Percentiles rank a stretch among this genome's conserved stretches.
Conservation (phyloP, 306 rosid species). For the Sechiopsis laciniata region DNA sequence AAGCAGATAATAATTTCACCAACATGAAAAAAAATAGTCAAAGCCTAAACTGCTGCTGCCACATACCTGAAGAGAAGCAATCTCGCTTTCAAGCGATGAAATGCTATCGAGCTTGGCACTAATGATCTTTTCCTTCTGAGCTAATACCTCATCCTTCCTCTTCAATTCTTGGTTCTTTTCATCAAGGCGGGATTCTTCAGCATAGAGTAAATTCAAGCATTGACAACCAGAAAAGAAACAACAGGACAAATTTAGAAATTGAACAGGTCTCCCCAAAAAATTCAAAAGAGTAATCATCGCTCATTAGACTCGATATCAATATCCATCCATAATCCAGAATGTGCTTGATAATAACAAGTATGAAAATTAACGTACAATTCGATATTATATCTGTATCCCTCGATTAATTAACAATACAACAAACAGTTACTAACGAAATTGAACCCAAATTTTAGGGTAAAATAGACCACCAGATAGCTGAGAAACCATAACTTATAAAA, state of each 20-base stretch:
- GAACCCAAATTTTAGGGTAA: neutral
- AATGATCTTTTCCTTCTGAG: conserved; percentile 51
- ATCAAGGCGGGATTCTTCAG: conserved; percentile 52
- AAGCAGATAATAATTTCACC: neutral
- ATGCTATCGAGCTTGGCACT: conserved; percentile 42
- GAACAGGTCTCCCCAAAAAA: neutral
- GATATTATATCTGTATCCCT: neutral
- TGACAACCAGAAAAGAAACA: conserved; percentile 16
- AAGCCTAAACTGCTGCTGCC: conserved; percentile 12
- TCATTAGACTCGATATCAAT: neutral
- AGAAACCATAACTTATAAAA: neutral
- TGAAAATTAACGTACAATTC: neutral
- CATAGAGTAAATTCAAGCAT: conserved; percentile 22
- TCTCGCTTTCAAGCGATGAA: conserved; percentile 51
- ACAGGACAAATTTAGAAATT: conserved; percentile 7
- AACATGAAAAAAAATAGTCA: neutral
- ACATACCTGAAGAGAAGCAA: conserved; percentile 73
- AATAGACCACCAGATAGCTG: neutral
- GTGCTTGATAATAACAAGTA: neutral
- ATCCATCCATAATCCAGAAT: neutral
- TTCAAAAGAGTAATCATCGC: neutral
- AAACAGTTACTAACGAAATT: neutral
- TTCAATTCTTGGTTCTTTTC: conserved; percentile 50
- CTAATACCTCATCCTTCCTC: conserved; percentile 50
- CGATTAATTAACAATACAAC: neutral